These are phyloP conservation scores for Neonectria magnoliae DNA, from an alignment of 2,329 filamentous ascomycete genomes.

Conservation along the genomic window DNA sequence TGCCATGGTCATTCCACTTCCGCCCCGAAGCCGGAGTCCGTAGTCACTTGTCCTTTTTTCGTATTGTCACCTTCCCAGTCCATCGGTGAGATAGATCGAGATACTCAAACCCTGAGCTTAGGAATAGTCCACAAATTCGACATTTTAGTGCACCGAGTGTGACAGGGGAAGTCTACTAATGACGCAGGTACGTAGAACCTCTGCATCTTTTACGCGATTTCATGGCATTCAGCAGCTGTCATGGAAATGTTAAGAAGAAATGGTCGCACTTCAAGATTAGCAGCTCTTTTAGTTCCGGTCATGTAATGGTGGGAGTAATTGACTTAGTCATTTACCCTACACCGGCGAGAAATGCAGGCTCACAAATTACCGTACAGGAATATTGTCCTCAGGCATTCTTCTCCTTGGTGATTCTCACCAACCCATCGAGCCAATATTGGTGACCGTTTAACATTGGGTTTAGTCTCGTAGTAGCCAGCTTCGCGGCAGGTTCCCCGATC, in stretches of 20 bases:
- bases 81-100: conserved; percentile 6
- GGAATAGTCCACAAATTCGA: neutral
- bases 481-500: conserved; percentile 37
- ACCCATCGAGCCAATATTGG: conserved; percentile 44
- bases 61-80: neutral
- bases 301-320: neutral
- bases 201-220: too few species aligned
- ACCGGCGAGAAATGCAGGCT: neutral
- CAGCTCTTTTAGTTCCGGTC: too few species aligned
- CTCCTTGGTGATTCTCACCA: conserved; percentile 28
- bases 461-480: conserved; percentile 34
- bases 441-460: conserved; percentile 44
- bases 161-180: too few species aligned
- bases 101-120: neutral
- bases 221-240: too few species aligned
- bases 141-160: neutral
- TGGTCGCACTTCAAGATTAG: too few species aligned
- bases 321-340: neutral
- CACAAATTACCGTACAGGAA: too few species aligned
- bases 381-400: neutral
- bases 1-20: conserved; percentile 33
- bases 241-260: too few species aligned
- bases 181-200: too few species aligned
- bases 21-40: conserved; percentile 32
- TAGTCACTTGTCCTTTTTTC: neutral